phyloP scores from a whole-genome alignment of 257 asterid genomes.

The Mentha longifolia region DNA sequence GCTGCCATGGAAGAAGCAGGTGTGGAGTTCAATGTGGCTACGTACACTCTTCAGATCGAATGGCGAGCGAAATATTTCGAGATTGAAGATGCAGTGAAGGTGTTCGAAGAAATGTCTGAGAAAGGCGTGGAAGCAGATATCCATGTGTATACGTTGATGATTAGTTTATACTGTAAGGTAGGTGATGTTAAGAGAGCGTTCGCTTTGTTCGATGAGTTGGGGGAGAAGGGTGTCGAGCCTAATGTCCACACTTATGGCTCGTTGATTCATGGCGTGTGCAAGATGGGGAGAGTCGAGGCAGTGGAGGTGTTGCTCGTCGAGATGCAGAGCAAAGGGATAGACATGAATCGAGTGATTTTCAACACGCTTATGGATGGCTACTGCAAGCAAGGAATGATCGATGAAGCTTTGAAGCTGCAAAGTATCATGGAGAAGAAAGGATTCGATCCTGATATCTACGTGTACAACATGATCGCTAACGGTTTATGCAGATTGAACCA shows the following conservation, averaged over 20 bases:
- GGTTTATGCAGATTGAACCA: constrained; percentile 64
- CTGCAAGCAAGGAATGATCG: constrained; percentile 77
- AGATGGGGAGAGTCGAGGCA: constrained; percentile 69
- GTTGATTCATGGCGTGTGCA: constrained; percentile 73
- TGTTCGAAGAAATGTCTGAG: constrained; percentile 69
- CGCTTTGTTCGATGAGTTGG: constrained; percentile 69
- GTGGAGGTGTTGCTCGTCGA: constrained; percentile 66
- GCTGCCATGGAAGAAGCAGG: constrained; percentile 63
- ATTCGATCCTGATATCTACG: constrained; percentile 64
- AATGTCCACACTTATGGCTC: constrained; percentile 75
- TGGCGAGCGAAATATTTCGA: constrained; percentile 41
- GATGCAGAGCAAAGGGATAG: constrained; percentile 80
- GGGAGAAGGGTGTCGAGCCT: constrained; percentile 65
- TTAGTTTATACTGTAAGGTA: constrained; percentile 51
- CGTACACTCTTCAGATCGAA: constrained; percentile 66
- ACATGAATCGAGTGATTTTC: constrained; percentile 61
- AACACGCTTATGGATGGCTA: constrained; percentile 88
- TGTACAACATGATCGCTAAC: constrained; percentile 63
- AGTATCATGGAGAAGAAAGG: constrained; percentile 76
- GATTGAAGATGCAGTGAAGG: constrained; percentile 57
- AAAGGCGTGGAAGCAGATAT: constrained; percentile 58
- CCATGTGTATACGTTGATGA: constrained; percentile 63
- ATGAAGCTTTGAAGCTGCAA: constrained; percentile 67
- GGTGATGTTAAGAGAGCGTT: constrained; percentile 65
- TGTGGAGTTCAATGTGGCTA: constrained; percentile 59